Evolutionary conservation across 129 eudicot genomes (phyloP).

Genomic region (Ambrosia artemisiifolia): DNA sequence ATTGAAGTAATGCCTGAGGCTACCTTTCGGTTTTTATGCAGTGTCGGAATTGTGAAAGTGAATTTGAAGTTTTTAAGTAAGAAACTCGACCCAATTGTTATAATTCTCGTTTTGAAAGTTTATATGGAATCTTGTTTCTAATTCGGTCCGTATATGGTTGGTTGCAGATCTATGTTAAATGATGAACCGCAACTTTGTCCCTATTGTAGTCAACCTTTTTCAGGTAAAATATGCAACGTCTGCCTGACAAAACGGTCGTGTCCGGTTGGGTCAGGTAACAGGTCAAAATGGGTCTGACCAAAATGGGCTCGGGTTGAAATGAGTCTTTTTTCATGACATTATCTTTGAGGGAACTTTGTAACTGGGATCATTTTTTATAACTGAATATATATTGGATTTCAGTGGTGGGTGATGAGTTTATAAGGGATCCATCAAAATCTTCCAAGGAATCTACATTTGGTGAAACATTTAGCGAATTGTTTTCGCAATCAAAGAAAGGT

Average conservation of each 20-base stretch:
- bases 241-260: background rate
- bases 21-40: slow-evolving; percentile 37
- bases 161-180: slow-evolving; percentile 61
- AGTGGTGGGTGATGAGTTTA: slow-evolving; percentile 72
- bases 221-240: slow-evolving; percentile 47
- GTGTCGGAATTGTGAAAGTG: slow-evolving; percentile 88
- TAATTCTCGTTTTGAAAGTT: background rate
- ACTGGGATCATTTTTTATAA: slow-evolving; percentile 1
- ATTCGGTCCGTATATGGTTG: slow-evolving; percentile 9
- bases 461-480: slow-evolving; percentile 50
- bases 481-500: slow-evolving; percentile 67
- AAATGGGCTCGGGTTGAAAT: background rate
- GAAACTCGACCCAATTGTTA: slow-evolving; percentile 23
- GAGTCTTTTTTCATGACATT: slow-evolving; percentile 7
- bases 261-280: background rate
- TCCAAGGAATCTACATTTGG: slow-evolving; percentile 54
- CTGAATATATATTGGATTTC: slow-evolving; percentile 18
- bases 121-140: background rate
- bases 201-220: slow-evolving; percentile 78
- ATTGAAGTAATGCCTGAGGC: background rate
- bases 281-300: background rate
- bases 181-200: slow-evolving; percentile 79
- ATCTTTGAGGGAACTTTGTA: background rate
- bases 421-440: slow-evolving; percentile 55
- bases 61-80: slow-evolving; percentile 83